Percentiles rank a stretch among this genome's conserved stretches.
These are phyloP conservation scores for Eucalyptus cladocalyx DNA, from an alignment of 345 rosid genomes.

Conservation along the genomic window DNA sequence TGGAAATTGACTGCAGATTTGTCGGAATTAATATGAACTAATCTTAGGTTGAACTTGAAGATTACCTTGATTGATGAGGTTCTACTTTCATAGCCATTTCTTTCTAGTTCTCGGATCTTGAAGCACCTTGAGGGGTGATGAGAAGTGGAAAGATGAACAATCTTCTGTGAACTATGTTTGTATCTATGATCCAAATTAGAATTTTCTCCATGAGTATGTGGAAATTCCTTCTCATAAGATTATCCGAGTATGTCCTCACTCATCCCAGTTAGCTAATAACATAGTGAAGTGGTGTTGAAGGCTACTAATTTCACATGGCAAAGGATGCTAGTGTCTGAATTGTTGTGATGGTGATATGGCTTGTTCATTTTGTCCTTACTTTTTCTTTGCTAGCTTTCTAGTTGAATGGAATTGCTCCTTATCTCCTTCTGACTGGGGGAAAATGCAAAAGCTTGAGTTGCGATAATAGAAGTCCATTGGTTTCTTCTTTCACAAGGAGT, in stretches of 20 bases:
- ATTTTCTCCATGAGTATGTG: background rate
- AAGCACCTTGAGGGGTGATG: no score
- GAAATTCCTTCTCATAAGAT: background rate
- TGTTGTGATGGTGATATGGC: background rate
- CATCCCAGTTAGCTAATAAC: rapidly evolving
- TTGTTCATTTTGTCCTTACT: background rate
- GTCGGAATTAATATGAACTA: no score
- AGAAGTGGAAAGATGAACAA: no score
- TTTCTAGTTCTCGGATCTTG: no score
- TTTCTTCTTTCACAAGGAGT: background rate
- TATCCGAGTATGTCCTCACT: background rate
- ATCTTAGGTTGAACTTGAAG: no score
- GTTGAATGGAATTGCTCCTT: background rate
- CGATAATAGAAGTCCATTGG: rapidly evolving
- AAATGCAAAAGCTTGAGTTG: background rate
- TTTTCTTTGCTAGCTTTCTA: background rate
- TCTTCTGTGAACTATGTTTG: no score
- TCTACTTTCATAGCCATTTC: no score
- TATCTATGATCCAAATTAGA: no score
- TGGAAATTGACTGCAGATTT: no score
- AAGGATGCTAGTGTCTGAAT: background rate
- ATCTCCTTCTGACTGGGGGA: background rate
- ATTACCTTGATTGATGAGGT: no score
- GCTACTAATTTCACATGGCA: background rate
- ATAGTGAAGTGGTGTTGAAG: background rate